Percentiles rank a stretch among this genome's conserved stretches.
These are phyloP conservation scores for Artemisia annua DNA, from an alignment of 129 eudicot genomes.

Conservation along the genomic window DNA sequence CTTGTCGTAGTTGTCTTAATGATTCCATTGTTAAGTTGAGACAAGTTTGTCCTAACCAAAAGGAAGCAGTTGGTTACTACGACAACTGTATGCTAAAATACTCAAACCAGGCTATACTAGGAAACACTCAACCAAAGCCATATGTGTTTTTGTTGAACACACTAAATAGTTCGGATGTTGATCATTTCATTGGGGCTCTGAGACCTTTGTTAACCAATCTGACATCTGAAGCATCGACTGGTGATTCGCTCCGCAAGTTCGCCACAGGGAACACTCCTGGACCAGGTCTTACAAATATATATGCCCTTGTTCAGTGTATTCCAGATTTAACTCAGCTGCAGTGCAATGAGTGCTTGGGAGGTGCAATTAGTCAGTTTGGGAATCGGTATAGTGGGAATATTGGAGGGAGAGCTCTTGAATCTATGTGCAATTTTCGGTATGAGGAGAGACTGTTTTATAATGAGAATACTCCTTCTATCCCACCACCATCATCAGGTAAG, in stretches of 20 bases:
- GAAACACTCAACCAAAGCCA: not conserved
- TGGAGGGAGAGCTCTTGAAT: slow-evolving; percentile 13
- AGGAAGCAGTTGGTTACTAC: slow-evolving; percentile 29
- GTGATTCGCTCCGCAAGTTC: slow-evolving; percentile 27
- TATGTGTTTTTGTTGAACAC: not conserved
- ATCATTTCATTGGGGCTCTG: slow-evolving; percentile 15
- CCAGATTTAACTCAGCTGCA: slow-evolving; percentile 30
- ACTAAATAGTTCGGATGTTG: not conserved
- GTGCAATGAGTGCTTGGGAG: slow-evolving; percentile 27
- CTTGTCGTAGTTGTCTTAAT: too few relatives aligned
- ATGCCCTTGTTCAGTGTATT: slow-evolving; percentile 40
- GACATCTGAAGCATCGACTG: slow-evolving; percentile 21
- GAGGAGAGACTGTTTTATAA: not conserved
- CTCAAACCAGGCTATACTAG: slow-evolving; percentile 23
- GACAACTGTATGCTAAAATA: slow-evolving; percentile 37
- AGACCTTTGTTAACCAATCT: slow-evolving; percentile 11
- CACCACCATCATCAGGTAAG: slow-evolving; percentile 1
- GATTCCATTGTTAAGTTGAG: not conserved
- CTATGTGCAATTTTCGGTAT: not conserved
- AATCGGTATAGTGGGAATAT: not conserved
- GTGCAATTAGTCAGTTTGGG: not conserved
- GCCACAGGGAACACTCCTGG: slow-evolving; percentile 25
- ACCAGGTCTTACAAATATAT: slow-evolving; percentile 5
- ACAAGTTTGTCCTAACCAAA: slow-evolving; percentile 28
- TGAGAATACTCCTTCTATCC: not conserved